Base-by-base conservation (phyloP, 441 rosid species). In the Sinapis alba region DNA sequence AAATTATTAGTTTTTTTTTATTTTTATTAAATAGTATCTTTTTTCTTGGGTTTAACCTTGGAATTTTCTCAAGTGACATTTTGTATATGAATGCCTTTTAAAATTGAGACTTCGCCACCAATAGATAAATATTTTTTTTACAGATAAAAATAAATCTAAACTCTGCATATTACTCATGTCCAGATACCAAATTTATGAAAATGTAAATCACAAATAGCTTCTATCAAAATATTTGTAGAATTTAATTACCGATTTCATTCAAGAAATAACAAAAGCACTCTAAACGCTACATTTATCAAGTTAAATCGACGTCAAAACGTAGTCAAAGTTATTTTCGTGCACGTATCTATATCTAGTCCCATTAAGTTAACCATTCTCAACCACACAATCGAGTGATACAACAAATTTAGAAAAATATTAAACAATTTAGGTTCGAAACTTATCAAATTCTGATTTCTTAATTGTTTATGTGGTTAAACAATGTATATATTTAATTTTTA, bases 291-390 rank as follows among this genome's bases (percentile, higher is more conserved):
- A 38, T 38, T n/a, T 43, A 65, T 12, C 60, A 10, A 47, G 23
- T 65, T 47, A 10, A 47, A 47, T 47, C 16, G 12, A 45, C 63
- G 38, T 9, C 43, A 23, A 21, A 6, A 23, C 16, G 51, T 54
- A 56, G 34, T 36, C n/a, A 57, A 65, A 43, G 2, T 38, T 38
- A 38, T 38, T 36, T 36, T 57, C 65, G 24, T 69, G 18, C 56
- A 56, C 73, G 73, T 36, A 57, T 32, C 43, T 50, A 47, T 27
- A 24, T 65, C 23, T 19, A 64, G 41, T 26, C 47, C 45, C 26
- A 61, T 16, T 8, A 32, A 32, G 36, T 32, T 32, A 32, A 32
- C 11, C 36, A 32, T 32, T n/a, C n/a, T n/a, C 26, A 23, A 23
- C 26, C 26, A 23, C 26, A 23, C 26, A 23, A 23, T 23, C 26